Base-by-base conservation (phyloP, 1,139 yeast genomes). In the Komagataea norvegica region DNA sequence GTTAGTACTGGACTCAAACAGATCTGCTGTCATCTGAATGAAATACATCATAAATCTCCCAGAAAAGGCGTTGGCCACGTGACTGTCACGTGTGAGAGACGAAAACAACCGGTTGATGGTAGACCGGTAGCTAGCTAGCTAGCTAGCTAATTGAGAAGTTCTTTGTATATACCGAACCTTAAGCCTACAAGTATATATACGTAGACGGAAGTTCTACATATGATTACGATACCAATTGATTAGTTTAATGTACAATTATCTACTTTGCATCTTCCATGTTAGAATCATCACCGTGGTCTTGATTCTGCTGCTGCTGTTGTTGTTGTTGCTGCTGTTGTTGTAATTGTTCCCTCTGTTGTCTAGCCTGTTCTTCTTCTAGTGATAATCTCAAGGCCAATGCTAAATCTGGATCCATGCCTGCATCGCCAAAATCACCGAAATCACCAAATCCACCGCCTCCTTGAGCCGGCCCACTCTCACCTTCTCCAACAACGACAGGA, bases 381-480 rank as follows among this genome's bases (percentile, higher is more conserved):
- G 70, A 65, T 36, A 65, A 40, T 50, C 68, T 64, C 36, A 91
- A 74, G 0, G 97, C 98, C 68, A 91, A 72, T 1, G 97, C 98
- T 56, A 91, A 76, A 61, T 93, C 98, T 19, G 98, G 98, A 54
- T 91, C 99, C 78, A 86, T 85, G 49, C 81, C 79, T 21, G 96
- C 94, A 61, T 91, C 97, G 35, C 85, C 80, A 49, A 76, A 73
- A 47, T 74, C 81, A 42, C 67, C 65, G 36, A 66, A 72, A 18
- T 68, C 74, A 31, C 69, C 67, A 17, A 57, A 59, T 10, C 58
- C 62, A 13, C 56, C 65, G 23, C 64, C 71, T 54, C 54, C 32
- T 51, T 54, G 26, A 59, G 29, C 34, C 15, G 55, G 25, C 55
- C 51, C 36, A 43, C 55, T 41, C 49, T 60, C 40, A 6, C 19